Conservation (phyloP, 179 eudicot genomes). For the Silene vulgaris region DNA sequence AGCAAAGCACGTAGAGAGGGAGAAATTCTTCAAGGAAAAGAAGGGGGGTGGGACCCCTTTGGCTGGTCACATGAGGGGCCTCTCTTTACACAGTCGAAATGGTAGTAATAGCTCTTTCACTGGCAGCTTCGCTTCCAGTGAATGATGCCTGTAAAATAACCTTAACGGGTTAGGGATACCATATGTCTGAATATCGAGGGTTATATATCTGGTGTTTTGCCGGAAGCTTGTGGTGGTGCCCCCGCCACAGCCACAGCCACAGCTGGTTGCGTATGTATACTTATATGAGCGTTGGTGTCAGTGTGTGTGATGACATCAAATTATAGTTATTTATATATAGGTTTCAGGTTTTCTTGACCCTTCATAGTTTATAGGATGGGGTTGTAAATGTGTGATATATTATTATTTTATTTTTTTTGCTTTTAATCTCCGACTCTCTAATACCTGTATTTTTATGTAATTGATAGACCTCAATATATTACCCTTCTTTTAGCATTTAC, state of each 20-base stretch:
- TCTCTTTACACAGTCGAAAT: constrained; percentile 67
- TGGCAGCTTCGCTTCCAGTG: constrained; percentile 55
- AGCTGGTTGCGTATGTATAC: constrained; percentile 16
- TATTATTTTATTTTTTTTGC: not conserved
- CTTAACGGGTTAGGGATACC: not conserved
- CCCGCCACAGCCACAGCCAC: not conserved
- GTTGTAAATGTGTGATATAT: constrained; percentile 21
- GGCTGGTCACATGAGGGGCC: constrained; percentile 63
- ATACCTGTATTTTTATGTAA: not conserved
- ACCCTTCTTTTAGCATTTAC: not conserved
- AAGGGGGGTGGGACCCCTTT: constrained; percentile 55
- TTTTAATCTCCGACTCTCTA: not conserved
- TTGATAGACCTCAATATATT: not conserved
- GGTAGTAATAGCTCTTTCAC: constrained; percentile 71
- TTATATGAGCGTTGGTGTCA: constrained; percentile 1
- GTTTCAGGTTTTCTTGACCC: constrained; percentile 12
- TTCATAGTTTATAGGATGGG: constrained; percentile 7
- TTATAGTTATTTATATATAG: not conserved
- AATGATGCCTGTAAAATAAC: constrained; percentile 27
- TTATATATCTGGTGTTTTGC: constrained; percentile 9
- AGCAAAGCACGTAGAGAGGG: constrained; percentile 78
- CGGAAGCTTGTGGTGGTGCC: not conserved
- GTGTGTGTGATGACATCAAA: constrained; percentile 14
- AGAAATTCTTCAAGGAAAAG: constrained; percentile 84
- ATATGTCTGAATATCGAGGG: constrained; percentile 11